Base-by-base conservation (phyloP, 768 basidiomycete species). In the Wakefieldia striispora region DNA sequence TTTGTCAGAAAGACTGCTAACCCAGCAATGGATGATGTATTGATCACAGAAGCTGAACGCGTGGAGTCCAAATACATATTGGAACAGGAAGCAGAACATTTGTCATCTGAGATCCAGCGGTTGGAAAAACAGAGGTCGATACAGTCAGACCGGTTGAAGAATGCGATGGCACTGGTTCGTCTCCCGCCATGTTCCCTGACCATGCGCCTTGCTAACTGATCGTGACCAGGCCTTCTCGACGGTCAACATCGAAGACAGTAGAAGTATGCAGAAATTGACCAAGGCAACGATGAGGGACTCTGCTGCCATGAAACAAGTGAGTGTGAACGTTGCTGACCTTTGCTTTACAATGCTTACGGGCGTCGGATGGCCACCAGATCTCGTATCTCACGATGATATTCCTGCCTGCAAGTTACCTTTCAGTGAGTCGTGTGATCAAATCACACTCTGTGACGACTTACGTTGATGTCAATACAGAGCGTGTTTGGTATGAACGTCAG, bases 371-470 rank as follows among this genome's bases (percentile, higher is more conserved):
- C 29, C 11, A 39, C 50, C 71, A 81, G 61, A 75, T 84, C 27
- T 73, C 80, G 1, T 82, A 81, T 49, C 63, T 84, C 8, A 81
- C 81, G 0, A 80, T 83, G 80, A 60, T 82, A 31, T 84, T 83
- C 64, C 65, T 84, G 21, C 83, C 83, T 1, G 75, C 80, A 4
- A 75, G 72, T 10, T 81, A 81, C 47, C 62, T 63, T 36, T 54
- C 66, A 6, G 67, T 67, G 47, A 44, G 64, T 62, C 1, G 11
- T 12, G 4, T 21, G 8, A 31, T 13, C 29, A 27, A 3, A 11
- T 21, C 14, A 19, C 17, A 4, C 8, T 21, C 33, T 2, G 14
- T 33, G 33, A 13, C 24, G 27, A n/a, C 48, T 55, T 2, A 61
- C 5, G 31, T 10, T 11, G 23, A 23, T 4, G 10, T 64, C 7